Evolutionary conservation across 345 rosid species (phyloP).

Genomic region (Raphanus sativus): DNA sequence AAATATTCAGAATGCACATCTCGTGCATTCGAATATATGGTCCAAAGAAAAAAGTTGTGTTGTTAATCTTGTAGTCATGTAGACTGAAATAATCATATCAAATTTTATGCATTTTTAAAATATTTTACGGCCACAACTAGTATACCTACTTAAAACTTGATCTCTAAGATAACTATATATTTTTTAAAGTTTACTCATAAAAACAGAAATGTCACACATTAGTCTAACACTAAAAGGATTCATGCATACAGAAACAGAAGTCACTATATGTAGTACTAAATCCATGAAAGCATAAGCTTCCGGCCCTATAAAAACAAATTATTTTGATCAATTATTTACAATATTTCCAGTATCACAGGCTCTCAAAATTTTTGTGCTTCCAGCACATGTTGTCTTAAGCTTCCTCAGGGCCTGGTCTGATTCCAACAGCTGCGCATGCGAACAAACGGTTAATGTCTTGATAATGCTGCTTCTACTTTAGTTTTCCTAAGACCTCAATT

Average conservation of each 20-base stretch:
- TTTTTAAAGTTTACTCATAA: background rate
- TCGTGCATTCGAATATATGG: slow-evolving; percentile 42
- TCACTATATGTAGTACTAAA: background rate
- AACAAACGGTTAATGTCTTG: too few relatives aligned
- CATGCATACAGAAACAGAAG: background rate
- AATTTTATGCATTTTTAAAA: background rate
- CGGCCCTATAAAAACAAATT: too few relatives aligned
- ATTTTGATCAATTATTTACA: too few relatives aligned
- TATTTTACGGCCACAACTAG: background rate
- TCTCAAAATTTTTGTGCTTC: too few relatives aligned
- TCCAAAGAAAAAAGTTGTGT: background rate
- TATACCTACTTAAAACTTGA: background rate
- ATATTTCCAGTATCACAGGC: too few relatives aligned
- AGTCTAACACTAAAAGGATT: background rate
- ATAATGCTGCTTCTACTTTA: too few relatives aligned
- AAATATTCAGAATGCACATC: slow-evolving; percentile 36
- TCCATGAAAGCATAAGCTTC: background rate
- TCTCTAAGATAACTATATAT: background rate
- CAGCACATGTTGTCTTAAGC: too few relatives aligned
- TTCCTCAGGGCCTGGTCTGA: too few relatives aligned
- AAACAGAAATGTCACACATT: background rate
- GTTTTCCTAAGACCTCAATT: too few relatives aligned
- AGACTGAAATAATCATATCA: background rate
- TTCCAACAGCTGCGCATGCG: too few relatives aligned
- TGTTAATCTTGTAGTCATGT: background rate